Conservation (phyloP, 2,329 filamentous ascomycete genomes). For the Xylaria sp. region DNA sequence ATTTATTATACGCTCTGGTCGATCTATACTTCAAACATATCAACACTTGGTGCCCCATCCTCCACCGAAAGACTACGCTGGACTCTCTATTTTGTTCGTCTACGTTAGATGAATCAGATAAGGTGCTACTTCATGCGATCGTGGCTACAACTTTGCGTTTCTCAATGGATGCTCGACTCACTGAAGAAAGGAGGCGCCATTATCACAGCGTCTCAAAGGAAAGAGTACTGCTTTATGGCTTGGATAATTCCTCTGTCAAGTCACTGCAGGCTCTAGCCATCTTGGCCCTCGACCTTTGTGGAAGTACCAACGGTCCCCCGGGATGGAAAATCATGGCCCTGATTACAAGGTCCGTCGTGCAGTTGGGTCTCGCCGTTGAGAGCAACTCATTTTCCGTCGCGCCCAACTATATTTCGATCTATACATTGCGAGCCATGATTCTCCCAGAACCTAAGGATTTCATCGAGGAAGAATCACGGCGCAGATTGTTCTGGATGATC, state of each 20-base stretch:
- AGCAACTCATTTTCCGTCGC: constrained; percentile 72
- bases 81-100: constrained; percentile 76
- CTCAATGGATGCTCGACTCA: constrained; percentile 70
- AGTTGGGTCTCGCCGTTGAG: constrained; percentile 80
- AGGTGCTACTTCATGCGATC: constrained; percentile 79
- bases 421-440: constrained; percentile 79
- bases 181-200: constrained; percentile 63
- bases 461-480: constrained; percentile 81
- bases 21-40: constrained; percentile 76
- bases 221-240: constrained; percentile 77
- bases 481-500: constrained; percentile 89
- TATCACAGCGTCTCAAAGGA: constrained; percentile 81
- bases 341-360: constrained; percentile 82
- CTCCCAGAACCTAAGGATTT: constrained; percentile 78
- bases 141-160: constrained; percentile 84
- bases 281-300: constrained; percentile 76
- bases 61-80: constrained; percentile 78
- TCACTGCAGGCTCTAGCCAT: constrained; percentile 83
- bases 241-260: constrained; percentile 86
- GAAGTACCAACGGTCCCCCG: constrained; percentile 81
- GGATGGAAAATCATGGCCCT: constrained; percentile 89
- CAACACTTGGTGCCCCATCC: constrained; percentile 81
- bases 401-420: constrained; percentile 78
- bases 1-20: constrained; percentile 65
- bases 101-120: constrained; percentile 72